A percentile compares a stretch with the other conserved stretches of the same genome.
phyloP scores from a whole-genome alignment of 139 green algal species.

The Zygnema cylindricum region DNA sequence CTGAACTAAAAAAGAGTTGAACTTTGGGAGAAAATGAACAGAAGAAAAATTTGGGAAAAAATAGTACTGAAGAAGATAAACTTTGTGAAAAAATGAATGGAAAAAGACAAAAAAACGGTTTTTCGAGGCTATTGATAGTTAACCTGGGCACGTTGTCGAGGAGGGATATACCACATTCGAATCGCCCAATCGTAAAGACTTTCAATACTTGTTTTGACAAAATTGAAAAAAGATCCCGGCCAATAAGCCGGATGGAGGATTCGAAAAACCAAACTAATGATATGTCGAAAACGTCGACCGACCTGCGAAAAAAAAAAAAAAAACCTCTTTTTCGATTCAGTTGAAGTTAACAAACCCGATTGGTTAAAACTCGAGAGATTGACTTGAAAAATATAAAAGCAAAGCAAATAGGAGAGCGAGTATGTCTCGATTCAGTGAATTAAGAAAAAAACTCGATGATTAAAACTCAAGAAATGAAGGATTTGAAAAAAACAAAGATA shows the following conservation, averaged over 20 bases:
- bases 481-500: no score
- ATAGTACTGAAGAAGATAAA: neutral
- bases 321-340: no score
- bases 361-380: no score
- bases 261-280: slow-evolving; percentile 55
- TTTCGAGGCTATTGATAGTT: neutral
- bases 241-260: slow-evolving; percentile 57
- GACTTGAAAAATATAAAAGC: no score
- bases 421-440: no score
- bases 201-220: slow-evolving; percentile 26
- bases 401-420: no score
- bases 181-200: neutral
- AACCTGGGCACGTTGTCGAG: neutral
- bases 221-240: slow-evolving; percentile 57
- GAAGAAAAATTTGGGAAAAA: neutral
- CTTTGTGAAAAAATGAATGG: neutral
- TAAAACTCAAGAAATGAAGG: no score
- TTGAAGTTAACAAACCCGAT: no score
- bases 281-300: slow-evolving; percentile 43
- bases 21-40: no score
- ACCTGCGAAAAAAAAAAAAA: slow-evolving; percentile 40
- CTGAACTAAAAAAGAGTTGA: no score
- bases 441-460: no score
- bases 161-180: neutral
- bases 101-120: neutral